Evolutionary conservation across 176 grass and related monocot genomes (phyloP), one percentile per base, ranked within the genome.

Genomic region (Panicum miliaceum): DNA sequence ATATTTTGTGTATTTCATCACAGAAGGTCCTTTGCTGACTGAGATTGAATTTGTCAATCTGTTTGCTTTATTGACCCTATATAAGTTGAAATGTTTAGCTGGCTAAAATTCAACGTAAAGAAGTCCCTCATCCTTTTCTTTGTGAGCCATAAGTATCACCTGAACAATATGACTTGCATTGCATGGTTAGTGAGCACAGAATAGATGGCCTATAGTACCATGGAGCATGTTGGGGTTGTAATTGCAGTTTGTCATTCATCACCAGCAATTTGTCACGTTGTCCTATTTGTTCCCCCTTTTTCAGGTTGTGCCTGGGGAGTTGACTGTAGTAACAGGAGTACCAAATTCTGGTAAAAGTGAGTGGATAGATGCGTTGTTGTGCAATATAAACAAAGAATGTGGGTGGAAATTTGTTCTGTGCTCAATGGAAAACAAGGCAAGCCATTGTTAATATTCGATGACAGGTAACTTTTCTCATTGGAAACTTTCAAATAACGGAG

Each of bases 331-430:
- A 89, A 94, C 93, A 56, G 97, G 97, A 78, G 91, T 99, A 23
- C 97, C 97, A 7, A 99, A 96, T 92, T 96, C 93, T 73, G 97
- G 97, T 50, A 99, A 99, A 87, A 99, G 93, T 72, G 97, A 99
- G 84, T 99, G 97, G 93, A 99, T 99, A 66, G 97, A 99, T 89
- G 91, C 97, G 47, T 75, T 99, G 69, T 40, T 99, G 75, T 94
- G 93, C 70, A 99, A 99, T 94, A 89, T 99, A 85, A 99, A 92
- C 47, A 25, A 25, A 60, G 78, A 78, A n/a, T n/a, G 51, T 85
- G 91, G 88, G n/a, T 99, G 97, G 97, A 96, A 89, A 53, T 99
- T 99, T 90, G 89, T 85, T 84, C 81, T 99, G 7, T 99, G 97
- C 75, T 99, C 97, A 57, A 99, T 99, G 97, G 97, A 99, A 73